Conservation (phyloP, 192 early-diverging fungal genomes). For the Jimgerdemannia flammicorona region DNA sequence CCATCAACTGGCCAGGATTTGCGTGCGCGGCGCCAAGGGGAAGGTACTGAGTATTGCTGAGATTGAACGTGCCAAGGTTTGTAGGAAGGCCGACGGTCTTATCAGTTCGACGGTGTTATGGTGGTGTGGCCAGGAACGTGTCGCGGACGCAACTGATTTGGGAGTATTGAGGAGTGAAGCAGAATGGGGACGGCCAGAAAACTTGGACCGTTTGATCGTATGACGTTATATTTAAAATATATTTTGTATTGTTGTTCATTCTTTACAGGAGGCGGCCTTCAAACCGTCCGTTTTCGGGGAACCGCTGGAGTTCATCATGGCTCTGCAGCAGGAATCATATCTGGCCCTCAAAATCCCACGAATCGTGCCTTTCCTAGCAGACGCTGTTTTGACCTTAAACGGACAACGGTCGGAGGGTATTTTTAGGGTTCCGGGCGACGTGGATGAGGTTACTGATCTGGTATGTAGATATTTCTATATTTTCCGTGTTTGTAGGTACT, state of each 20-base stretch:
- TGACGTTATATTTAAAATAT: neutral
- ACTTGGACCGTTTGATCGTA: too few relatives aligned
- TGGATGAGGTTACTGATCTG: constrained; percentile 75
- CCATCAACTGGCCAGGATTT: constrained; percentile 62
- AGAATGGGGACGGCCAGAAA: too few relatives aligned
- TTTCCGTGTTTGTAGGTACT: neutral
- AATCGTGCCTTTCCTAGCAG: constrained; percentile 77
- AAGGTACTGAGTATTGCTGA: constrained; percentile 69
- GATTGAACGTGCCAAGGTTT: constrained; percentile 58
- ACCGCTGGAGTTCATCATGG: constrained; percentile 84
- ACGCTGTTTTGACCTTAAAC: constrained; percentile 67
- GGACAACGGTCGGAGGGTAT: constrained; percentile 88
- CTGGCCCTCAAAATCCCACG: constrained; percentile 63
- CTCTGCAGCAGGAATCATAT: constrained; percentile 41
- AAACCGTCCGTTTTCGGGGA: constrained; percentile 87
- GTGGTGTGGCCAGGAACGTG: neutral
- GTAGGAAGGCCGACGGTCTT: neutral
- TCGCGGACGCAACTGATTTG: too few relatives aligned
- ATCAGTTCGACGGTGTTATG: neutral
- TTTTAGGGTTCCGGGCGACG: constrained; percentile 94
- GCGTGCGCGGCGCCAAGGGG: constrained; percentile 68
- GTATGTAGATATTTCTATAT: constrained; percentile 29
- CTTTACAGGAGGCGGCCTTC: constrained; percentile 71
- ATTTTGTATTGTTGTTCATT: neutral
- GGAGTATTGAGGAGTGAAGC: too few relatives aligned